Conservation (phyloP, 176 grass and related monocot genomes). For the Carex scoparia region DNA sequence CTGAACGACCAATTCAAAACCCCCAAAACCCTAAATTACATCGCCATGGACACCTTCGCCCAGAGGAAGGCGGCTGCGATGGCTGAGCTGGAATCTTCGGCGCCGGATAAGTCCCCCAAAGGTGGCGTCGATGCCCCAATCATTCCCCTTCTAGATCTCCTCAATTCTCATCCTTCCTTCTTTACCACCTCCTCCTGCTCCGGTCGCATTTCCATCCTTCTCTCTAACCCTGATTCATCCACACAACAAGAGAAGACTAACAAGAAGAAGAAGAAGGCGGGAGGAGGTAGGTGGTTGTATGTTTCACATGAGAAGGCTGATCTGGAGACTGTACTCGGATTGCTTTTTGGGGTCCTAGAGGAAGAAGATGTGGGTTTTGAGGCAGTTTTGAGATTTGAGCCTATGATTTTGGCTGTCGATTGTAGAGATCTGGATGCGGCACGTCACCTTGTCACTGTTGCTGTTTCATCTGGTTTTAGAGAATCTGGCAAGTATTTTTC, state of each 20-base stretch:
- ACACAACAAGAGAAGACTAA: not conserved
- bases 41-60: constrained; percentile 59
- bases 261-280: constrained; percentile 77
- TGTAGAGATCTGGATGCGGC: constrained; percentile 55
- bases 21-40: constrained; percentile 34
- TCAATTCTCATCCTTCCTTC: constrained; percentile 62
- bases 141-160: constrained; percentile 45
- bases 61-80: constrained; percentile 62
- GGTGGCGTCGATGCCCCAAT: constrained; percentile 69
- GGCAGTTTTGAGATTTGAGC: constrained; percentile 88
- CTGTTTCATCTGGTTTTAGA: constrained; percentile 65
- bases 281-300: constrained; percentile 74
- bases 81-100: constrained; percentile 46
- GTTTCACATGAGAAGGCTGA: constrained; percentile 75
- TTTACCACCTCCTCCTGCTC: constrained; percentile 98
- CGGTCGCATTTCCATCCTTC: constrained; percentile 72
- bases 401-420: constrained; percentile 82
- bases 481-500: constrained; percentile 59
- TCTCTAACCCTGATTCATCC: constrained; percentile 40
- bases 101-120: constrained; percentile 90
- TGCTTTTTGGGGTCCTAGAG: constrained; percentile 44
- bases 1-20: not conserved
- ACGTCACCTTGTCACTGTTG: constrained; percentile 47
- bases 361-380: constrained; percentile 36
- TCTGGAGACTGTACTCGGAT: constrained; percentile 37